Conservation (phyloP, 371 early-diverging fungal genomes). For the Lichtheimia corymbifera region DNA sequence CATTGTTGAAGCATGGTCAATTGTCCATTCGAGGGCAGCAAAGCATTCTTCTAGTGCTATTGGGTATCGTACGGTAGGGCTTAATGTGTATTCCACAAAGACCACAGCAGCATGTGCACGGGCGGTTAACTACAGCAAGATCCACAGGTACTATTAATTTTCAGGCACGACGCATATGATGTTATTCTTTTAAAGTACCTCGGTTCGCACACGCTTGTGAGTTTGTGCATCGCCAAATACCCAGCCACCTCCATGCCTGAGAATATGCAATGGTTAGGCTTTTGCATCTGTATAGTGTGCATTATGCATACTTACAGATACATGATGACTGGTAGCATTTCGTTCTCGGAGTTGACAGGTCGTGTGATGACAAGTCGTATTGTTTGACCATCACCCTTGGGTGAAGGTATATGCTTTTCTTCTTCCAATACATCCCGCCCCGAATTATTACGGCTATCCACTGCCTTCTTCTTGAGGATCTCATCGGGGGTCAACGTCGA, state of each 20-base stretch:
- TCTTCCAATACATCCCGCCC: too few relatives aligned
- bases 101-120: constrained; percentile 18
- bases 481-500: constrained; percentile 6
- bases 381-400: not conserved
- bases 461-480: not conserved
- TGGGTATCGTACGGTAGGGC: constrained; percentile 32
- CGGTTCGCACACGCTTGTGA: constrained; percentile 5
- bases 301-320: constrained; percentile 9
- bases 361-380: constrained; percentile 7
- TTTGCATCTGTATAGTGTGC: too few relatives aligned
- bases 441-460: not conserved
- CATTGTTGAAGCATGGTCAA: constrained; percentile 16
- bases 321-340: constrained; percentile 10
- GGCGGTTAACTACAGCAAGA: constrained; percentile 7
- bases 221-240: constrained; percentile 12
- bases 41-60: constrained; percentile 32
- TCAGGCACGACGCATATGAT: not conserved
- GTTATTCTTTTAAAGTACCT: not conserved
- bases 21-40: constrained; percentile 27
- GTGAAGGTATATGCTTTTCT: too few relatives aligned
- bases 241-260: constrained; percentile 22
- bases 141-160: not conserved
- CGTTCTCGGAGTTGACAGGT: constrained; percentile 13
- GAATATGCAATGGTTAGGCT: not conserved
- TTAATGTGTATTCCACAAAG: constrained; percentile 24